These are phyloP conservation scores for Breviolum minutum DNA, from an alignment of 73 alveolate genomes.

Conservation along the genomic window DNA sequence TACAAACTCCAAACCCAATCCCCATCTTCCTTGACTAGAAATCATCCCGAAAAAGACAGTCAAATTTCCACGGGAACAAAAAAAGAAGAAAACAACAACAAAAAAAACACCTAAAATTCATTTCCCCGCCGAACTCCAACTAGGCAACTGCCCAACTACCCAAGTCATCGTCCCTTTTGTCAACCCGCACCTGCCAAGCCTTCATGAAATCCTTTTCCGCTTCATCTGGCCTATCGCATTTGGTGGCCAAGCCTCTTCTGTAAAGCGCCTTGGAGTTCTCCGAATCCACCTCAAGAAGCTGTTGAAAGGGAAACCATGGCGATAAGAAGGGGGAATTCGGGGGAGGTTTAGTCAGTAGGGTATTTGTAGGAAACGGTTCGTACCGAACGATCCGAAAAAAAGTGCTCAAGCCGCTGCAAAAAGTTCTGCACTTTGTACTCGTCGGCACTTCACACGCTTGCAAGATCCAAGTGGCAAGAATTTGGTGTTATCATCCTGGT, in stretches of 20 bases:
- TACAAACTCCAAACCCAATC: no score
- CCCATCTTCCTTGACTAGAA: no score
- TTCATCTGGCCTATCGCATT: not conserved
- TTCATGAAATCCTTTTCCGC: conserved; percentile 49
- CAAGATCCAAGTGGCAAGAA: no score
- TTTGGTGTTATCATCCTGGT: no score
- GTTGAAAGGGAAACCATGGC: not conserved
- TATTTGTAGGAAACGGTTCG: no score
- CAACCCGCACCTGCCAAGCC: conserved; percentile 25
- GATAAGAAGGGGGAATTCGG: not conserved
- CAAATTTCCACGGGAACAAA: no score
- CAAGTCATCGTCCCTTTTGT: not conserved
- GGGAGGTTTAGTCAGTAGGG: not conserved
- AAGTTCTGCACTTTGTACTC: not conserved
- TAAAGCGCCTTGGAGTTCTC: conserved; percentile 62
- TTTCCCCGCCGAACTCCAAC: not conserved
- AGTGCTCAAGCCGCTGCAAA: no score
- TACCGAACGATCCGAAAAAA: no score
- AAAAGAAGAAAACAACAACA: no score
- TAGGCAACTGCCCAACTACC: not conserved
- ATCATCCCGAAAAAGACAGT: no score
- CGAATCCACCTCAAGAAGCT: conserved; percentile 29
- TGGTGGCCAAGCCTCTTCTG: conserved; percentile 58
- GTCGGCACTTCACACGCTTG: no score
- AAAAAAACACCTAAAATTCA: not conserved